Evolutionary conservation across 2,329 filamentous ascomycete genomes (phyloP), one percentile per base, ranked within the genome.

Genomic region (Neocatenulostroma microsporum): DNA sequence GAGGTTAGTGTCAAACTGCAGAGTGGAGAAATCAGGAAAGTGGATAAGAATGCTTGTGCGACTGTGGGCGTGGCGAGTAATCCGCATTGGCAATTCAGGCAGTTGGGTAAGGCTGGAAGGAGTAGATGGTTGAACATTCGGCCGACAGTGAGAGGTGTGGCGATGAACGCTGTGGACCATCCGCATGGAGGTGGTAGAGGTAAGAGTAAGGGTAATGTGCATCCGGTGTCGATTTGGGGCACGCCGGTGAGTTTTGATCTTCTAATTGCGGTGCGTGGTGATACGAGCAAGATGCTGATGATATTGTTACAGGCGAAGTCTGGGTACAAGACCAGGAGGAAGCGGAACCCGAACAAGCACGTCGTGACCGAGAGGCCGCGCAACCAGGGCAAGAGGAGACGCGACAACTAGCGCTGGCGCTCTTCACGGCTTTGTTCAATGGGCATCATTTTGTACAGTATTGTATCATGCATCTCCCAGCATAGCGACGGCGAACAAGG

Each of bases 121-220:
- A 87, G 82, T 52, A 78, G 91, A 56, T 95, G 87, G 88, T 66
- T 96, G 49, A 91, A 91, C 58, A 94, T 93, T 57, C 74, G 91
- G 50, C 91, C 91, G 12, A 95, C 91, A 1, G 91, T 98, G 29
- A 80, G 93, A 70, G 93, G 91, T 82, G 68, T 96, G 53, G 91
- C 93, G 46, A 98, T 98, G 93, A 98, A 98, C 70, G 87, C 89
- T 78, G 84, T 80, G 54, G 91, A 98, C 58, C 91, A 98, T 73
- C 91, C 91, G 57, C 91, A 98, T 63, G 91, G 91, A 76, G 91
- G 91, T 83, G 91, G 91, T 66, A 79, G 93, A 73, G 91, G 91
- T 70, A 98, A 98, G 70, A 95, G 87, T 40, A 98, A 98, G 84
- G 87, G 91, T 78, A 94, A 95, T 60, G 79, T 88, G 44, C 74